Evolutionary conservation across 768 basidiomycete genomes (phyloP).

Genomic region (Tephrocybe sp.): DNA sequence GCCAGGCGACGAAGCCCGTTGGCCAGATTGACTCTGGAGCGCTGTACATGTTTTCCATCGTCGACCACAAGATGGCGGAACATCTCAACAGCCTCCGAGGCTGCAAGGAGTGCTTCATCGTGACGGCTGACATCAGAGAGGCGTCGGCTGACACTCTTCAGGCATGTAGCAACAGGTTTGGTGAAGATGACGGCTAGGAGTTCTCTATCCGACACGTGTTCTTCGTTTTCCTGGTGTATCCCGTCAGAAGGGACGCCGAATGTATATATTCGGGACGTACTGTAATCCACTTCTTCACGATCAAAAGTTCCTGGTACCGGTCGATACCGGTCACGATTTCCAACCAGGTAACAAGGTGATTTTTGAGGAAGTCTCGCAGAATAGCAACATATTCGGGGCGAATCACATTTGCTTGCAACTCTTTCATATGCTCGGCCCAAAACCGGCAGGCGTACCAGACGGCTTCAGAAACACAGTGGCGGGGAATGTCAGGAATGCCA

Average conservation of each 20-base stretch:
- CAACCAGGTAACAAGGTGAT: constrained; percentile 6
- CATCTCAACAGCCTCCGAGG: constrained; percentile 7
- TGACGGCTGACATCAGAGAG: constrained; percentile 4
- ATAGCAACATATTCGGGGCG: neutral
- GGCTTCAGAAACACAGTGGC: constrained; percentile 3
- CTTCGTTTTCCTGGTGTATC: neutral
- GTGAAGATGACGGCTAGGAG: constrained; percentile 3
- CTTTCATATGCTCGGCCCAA: constrained; percentile 8
- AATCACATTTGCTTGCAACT: neutral
- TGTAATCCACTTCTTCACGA: constrained; percentile 2
- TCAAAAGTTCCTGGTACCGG: neutral
- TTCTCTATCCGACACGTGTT: neutral
- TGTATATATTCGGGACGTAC: neutral
- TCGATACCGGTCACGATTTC: constrained; percentile 2
- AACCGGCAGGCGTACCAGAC: constrained; percentile 9
- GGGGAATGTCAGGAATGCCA: constrained; percentile 2
- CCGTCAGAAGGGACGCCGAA: neutral
- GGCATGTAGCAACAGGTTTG: constrained; percentile 1
- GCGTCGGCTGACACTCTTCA: constrained; percentile 3
- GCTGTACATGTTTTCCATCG: neutral
- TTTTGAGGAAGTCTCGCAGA: constrained; percentile 3
- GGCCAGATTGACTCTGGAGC: neutral
- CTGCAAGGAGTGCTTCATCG: constrained; percentile 9
- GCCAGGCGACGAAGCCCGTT: constrained; percentile 1
- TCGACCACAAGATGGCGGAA: constrained; percentile 1